Conservation (phyloP, 495 filamentous ascomycete genomes). For the Neurospora pannonica region DNA sequence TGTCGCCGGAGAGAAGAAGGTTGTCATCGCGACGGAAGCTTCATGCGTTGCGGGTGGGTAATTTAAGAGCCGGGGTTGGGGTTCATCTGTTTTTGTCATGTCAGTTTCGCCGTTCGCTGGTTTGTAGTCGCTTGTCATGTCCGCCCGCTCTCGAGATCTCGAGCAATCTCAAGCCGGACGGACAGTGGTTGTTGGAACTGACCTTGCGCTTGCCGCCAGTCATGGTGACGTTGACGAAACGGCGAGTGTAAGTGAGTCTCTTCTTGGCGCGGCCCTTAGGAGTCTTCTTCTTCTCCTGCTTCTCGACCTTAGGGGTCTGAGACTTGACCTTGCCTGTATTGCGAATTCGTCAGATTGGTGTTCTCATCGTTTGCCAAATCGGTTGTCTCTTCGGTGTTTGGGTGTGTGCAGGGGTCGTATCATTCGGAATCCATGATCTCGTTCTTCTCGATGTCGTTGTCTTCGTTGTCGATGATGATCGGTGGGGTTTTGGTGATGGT, state of each 20-base stretch:
- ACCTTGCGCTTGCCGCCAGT: constrained; percentile 99
- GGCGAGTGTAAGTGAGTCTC: constrained; percentile 91
- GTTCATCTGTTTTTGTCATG: constrained; percentile 40
- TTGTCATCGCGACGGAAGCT: not conserved
- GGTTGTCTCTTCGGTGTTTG: not conserved
- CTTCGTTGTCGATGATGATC: not conserved
- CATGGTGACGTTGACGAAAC: constrained; percentile 98
- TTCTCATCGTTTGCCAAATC: not conserved
- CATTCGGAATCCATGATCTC: not conserved
- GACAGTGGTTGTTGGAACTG: constrained; percentile 5
- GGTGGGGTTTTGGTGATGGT: not conserved
- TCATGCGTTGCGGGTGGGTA: not conserved
- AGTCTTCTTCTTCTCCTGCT: constrained; percentile 83
- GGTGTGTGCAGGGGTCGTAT: not conserved
- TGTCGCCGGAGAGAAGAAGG: not conserved
- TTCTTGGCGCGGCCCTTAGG: constrained; percentile 99
- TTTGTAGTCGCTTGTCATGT: no score
- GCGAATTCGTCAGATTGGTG: constrained; percentile 4
- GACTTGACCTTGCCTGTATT: constrained; percentile 39
- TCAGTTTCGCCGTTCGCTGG: no score
- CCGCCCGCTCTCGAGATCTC: no score
- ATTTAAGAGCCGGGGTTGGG: constrained; percentile 41
- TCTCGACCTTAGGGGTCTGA: constrained; percentile 62
- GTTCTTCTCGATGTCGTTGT: not conserved
- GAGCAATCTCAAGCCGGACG: not conserved